phyloP scores from a whole-genome alignment of 805 yeast genomes.

The Kuraishia piskuri region DNA sequence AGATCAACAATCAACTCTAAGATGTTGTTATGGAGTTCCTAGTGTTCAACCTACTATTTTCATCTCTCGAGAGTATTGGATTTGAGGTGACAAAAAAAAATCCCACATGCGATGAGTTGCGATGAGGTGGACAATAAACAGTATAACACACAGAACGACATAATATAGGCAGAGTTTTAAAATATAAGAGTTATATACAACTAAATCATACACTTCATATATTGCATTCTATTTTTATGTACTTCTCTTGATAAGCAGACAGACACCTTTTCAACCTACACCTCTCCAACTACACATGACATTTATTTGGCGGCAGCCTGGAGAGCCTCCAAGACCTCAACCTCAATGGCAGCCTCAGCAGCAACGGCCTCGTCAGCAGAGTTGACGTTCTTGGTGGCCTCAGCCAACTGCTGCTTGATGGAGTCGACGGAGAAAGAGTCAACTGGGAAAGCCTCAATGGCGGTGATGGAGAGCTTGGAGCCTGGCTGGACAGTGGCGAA shows the following conservation, averaged over 20 bases:
- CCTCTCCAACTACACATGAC: not conserved
- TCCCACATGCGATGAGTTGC: not conserved
- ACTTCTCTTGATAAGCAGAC: not conserved
- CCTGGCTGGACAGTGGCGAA: conserved; percentile 95
- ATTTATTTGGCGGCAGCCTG: conserved; percentile 58
- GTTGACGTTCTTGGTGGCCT: conserved; percentile 85
- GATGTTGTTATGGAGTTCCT: no score
- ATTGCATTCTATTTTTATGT: not conserved
- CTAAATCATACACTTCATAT: not conserved
- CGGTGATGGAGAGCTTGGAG: conserved; percentile 80
- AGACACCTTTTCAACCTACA: not conserved
- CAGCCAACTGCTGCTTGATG: conserved; percentile 74
- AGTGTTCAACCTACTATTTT: no score
- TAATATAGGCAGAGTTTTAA: not conserved
- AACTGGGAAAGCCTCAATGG: conserved; percentile 91
- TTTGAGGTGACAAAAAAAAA: not conserved
- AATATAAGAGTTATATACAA: not conserved
- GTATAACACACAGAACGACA: no score
- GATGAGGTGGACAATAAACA: not conserved
- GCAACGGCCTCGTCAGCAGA: conserved; percentile 83
- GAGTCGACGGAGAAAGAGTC: conserved; percentile 77
- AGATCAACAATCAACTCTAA: not conserved
- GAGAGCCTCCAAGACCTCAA: conserved; percentile 93
- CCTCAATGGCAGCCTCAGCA: conserved; percentile 91
- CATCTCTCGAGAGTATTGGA: not conserved